Base-by-base conservation (phyloP, 1,284 basidiomycete species). In the Boletus smithii region DNA sequence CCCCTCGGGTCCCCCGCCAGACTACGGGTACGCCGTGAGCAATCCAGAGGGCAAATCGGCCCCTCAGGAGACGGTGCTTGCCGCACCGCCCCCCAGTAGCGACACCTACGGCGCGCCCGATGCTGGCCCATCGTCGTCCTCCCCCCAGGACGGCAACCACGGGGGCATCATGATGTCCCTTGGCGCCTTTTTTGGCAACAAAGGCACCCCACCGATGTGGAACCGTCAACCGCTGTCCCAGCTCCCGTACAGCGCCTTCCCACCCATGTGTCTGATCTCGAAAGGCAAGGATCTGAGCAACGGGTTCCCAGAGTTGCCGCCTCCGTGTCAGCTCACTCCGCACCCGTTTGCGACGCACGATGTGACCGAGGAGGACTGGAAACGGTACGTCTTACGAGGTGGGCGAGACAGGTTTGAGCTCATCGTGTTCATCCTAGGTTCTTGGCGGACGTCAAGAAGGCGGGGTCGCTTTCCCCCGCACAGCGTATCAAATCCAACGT, bases 261-360 rank as follows among this genome's bases (percentile, higher is more conserved):
- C 60, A 24, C 48, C 63, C 29, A 66, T 65, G 67, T 57, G 53
- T 46, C 43, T 65, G 27, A 46, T 65, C 22, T 67, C 63, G 14
- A 63, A 66, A 6, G 14, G 31, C 20, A 42, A 53, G 4, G 43
- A 50, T 0, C 37, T 65, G 36, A 44, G 39, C 18, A 39, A 37
- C 0, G 63, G 63, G 5, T 65, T 65, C 49, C 63, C 63, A 0
- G 60, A 61, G 18, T 11, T 65, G 11, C 65, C 67, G 0, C 67
- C 63, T 2, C 63, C 65, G 6, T 62, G 62, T 16, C 44, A 47
- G 39, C 17, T 51, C 33, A 46, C 33, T 11, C 53, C 54, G 3
- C 63, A 65, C 24, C 63, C 63, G 32, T 65, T 65, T 44, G 42
- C 52, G 29, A 65, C 63, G 30, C 66, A 66, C 42, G 63, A 65